Conservation (phyloP, 129 eudicot species). For the Flaveria linearis region DNA sequence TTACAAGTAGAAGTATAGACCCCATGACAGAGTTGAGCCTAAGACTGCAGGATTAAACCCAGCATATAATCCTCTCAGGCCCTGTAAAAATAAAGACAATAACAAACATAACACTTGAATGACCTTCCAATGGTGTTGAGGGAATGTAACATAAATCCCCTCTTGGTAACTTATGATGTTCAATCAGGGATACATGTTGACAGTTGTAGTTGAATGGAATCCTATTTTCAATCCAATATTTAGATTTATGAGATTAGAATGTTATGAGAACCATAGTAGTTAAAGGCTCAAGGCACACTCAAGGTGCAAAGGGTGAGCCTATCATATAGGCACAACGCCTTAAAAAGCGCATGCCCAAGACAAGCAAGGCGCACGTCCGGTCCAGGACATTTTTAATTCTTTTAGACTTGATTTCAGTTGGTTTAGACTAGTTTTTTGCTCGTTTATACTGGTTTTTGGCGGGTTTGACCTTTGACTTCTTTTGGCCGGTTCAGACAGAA, state of each 20-base stretch:
- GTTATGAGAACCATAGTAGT: too few relatives aligned
- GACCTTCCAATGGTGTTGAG: neutral
- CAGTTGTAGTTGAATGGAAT: neutral
- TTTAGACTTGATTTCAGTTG: too few relatives aligned
- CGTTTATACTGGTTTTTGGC: too few relatives aligned
- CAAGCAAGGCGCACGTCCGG: too few relatives aligned
- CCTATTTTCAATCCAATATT: neutral
- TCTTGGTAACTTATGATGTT: neutral
- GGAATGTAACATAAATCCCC: neutral
- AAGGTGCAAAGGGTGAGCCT: too few relatives aligned
- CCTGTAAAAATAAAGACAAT: constrained; percentile 48
- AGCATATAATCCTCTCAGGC: constrained; percentile 86
- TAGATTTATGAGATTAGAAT: constrained; percentile 5
- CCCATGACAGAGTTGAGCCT: constrained; percentile 98
- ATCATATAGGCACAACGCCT: too few relatives aligned
- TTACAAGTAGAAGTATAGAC: constrained; percentile 92
- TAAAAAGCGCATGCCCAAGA: neutral
- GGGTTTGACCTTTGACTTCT: too few relatives aligned
- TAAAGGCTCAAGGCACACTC: too few relatives aligned
- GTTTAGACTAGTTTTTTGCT: too few relatives aligned
- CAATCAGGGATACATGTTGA: neutral
- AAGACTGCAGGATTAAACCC: constrained; percentile 94
- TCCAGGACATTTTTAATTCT: too few relatives aligned
- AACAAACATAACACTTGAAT: neutral
- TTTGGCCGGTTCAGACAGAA: too few relatives aligned